Evolutionary conservation across 1,139 yeast genomes (phyloP), one percentile per base, ranked within the genome.

Genomic region (Kurtzmaniella quercitrusa): DNA sequence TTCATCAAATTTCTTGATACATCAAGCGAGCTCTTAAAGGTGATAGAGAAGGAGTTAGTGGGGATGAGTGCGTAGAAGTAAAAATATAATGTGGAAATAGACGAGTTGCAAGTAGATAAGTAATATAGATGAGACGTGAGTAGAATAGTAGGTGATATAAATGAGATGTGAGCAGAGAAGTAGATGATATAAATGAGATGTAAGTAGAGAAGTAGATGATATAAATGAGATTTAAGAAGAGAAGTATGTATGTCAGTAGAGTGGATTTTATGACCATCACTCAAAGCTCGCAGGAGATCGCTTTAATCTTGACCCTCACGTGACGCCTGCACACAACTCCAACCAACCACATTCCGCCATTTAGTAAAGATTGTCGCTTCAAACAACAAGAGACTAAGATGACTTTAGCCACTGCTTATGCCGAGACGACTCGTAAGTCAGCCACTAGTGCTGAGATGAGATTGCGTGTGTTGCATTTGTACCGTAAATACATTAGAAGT

Each of bases 351-450:
- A 59, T 43, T 46, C 43, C 51, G 50, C 48, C 56, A 51, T 59
- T 60, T 58, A 49, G 44, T 44, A 50, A 49, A 39, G 42, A 48
- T 41, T 43, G 44, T 39, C 23, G 31, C 41, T 31, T 19, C 34
- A 43, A 36, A 29, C 31, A 27, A 29, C 16, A 10, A 15, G n/a
- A 33, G 36, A 31, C 15, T 33, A 53, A 38, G 37, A 81, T 82
- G 70, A 83, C 87, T 33, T 68, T 79, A 50, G 83, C 91, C 41
- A 87, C 96, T 15, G 90, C 87, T 54, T 85, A 85, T 66, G 95
- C 96, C 15, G 88, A 85, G 65, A 79, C 93, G 40, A 84, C 95
- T 18, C 82, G 80, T 60, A 78, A 82, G 58, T 78, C 90, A 43
- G 75, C 77, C 52, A 71, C 81, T 41, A 72, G 74, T 44, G 72